Evolutionary conservation across 768 basidiomycete species (phyloP), one percentile per base, ranked within the genome.

Genomic region (Coprinopsis strossmayeri): DNA sequence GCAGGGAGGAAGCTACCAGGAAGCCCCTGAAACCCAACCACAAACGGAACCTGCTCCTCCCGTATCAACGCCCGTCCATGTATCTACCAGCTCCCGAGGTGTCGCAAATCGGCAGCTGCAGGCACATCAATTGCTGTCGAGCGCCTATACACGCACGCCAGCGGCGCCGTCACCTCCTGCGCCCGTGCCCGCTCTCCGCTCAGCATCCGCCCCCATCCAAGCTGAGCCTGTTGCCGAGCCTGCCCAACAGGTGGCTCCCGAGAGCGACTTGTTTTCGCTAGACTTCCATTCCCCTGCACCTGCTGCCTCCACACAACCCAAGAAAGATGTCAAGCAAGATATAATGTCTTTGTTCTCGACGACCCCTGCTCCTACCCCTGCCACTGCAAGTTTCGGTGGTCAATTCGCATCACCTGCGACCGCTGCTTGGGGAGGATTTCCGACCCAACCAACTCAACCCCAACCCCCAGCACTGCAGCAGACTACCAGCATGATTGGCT

Each of bases 311-410:
- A 24, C 53, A 58, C n/a, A 56, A 59, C 70, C 74, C 0, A 75
- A 73, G 62, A 89, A 87, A 59, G 84, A 89, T 57, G 75, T 83
- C 38, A 93, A 91, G 56, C 77, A 88, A 47, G 87, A 94, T 55
- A 94, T 94, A 54, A 70, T 94, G 15, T 88, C 88, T 0, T 74
- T 94, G 34, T 92, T 89, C 63, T 79, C 86, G 13, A 57, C 75
- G 0, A 61, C 76, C 0, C 60, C 72, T 0, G 56, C 71, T 2
- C 57, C 68, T 28, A 51, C 65, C 0, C 58, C 68, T 26, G 54
- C 66, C 45, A 45, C 64, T 38, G 50, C 56, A 3, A 43, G 58
- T 23, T 60, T 62, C 15, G 72, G 68, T 53, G 71, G 67, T 2
- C 69, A 73, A 42, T 71, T 71, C 51, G 50, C 56, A 21, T 52